phyloP scores from a whole-genome alignment of 352 stramenopile species.

The Globisporangium parvum region DNA sequence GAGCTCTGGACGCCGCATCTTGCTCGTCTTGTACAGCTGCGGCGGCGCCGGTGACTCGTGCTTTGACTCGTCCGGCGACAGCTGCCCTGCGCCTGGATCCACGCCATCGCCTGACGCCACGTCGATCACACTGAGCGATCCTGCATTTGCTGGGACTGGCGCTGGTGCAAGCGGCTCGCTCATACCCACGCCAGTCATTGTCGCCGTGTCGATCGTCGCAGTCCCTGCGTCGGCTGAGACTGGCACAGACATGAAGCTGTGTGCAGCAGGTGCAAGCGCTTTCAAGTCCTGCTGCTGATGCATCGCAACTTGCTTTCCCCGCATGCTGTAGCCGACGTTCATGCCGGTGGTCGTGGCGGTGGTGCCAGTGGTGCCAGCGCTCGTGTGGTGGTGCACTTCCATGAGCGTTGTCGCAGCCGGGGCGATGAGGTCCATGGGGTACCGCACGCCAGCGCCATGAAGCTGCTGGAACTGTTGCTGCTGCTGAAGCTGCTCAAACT shows the following conservation, averaged over 20 bases:
- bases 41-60: conserved; percentile 17
- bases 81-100: not conserved
- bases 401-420: conserved; percentile 3
- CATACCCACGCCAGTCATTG: not conserved
- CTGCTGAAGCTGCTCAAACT: conserved; percentile 19
- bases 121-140: not conserved
- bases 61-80: not conserved
- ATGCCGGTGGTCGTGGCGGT: not conserved
- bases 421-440: conserved; percentile 6
- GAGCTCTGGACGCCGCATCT: conserved; percentile 48
- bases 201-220: conserved; percentile 14
- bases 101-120: not conserved
- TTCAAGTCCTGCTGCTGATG: conserved; percentile 13
- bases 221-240: conserved; percentile 1
- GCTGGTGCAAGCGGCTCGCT: not conserved
- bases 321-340: conserved; percentile 2
- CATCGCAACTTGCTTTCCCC: conserved; percentile 20
- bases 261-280: conserved; percentile 7
- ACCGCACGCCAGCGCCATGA: conserved; percentile 5
- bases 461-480: conserved; percentile 15
- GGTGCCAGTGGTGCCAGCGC: not conserved
- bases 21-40: conserved; percentile 49
- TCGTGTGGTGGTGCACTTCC: conserved; percentile 11
- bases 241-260: conserved; percentile 4
- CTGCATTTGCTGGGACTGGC: not conserved